Base-by-base conservation (phyloP, 805 yeast genomes). In the Pichia rugopelliculosa region DNA sequence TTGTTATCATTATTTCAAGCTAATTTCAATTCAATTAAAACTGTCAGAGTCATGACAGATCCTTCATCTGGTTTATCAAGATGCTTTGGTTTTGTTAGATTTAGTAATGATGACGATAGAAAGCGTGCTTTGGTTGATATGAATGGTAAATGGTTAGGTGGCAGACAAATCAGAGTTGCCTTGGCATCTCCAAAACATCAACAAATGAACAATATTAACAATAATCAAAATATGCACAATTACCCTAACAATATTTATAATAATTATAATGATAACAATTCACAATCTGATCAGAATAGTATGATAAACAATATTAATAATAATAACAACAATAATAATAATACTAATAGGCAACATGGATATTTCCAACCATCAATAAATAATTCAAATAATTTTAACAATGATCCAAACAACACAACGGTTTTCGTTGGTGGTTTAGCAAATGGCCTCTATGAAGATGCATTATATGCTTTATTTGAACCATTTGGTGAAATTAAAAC, bases 21-120 rank as follows among this genome's bases (percentile, higher is more conserved):
- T 39, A 73, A 74, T 48, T 85, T 76, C 65, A 69, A 69, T 44
- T 76, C 87, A 9, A 83, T 85, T 36, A 84, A 83, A 56, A 84
- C 93, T 2, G 93, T 85, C 7, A 69, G 93, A 50, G 91, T 85
- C 11, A 85, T 85, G 91, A 84, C 93, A 0, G 91, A 85, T 59
- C 93, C 93, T 3, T 75, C 85, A 6, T 75, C 84, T 13, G 90
- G 90, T 0, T 76, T 82, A 25, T 81, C 88, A 3, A 70, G 91
- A 54, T 83, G 93, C 57, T 84, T 84, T 65, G 93, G 93, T 0
- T 85, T 85, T 65, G 89, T 85, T 24, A 69, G 95, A 52, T 85
- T 85, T 60, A 76, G 84, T 21, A 79, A 77, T 54, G 88, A 83
- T 53, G 74, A 68, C 37, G 91, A 84, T 56, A 73, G 91, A 56